Percentiles rank a stretch among this genome's conserved stretches.
These are phyloP conservation scores for Leccinum subrobustum DNA, from an alignment of 1,284 basidiomycete species.

Conservation along the genomic window DNA sequence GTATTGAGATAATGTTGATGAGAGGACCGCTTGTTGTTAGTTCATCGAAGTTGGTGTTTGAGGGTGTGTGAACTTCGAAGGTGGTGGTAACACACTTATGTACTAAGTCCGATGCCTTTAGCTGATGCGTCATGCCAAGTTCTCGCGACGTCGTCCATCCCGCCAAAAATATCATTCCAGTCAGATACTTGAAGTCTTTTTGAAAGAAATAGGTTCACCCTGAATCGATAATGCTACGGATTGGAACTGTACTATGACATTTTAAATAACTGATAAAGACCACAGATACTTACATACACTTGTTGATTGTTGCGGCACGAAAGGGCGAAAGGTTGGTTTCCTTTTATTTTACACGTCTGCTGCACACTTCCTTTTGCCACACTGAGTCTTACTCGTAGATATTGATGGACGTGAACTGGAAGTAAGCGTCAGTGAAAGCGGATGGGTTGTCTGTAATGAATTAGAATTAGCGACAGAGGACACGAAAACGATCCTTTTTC, in stretches of 20 bases:
- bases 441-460: constrained; percentile 39
- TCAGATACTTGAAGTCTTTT: background rate
- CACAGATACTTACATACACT: background rate
- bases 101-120: background rate
- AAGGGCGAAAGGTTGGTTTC: background rate
- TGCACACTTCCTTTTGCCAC: background rate
- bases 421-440: constrained; percentile 52
- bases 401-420: constrained; percentile 44
- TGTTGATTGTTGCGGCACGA: background rate
- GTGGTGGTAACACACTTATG: background rate
- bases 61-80: background rate
- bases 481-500: constrained; percentile 5
- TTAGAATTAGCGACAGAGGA: background rate
- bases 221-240: background rate
- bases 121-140: background rate
- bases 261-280: background rate
- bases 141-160: background rate
- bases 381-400: constrained; percentile 32
- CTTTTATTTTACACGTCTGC: background rate
- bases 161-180: background rate
- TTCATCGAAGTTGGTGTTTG: background rate
- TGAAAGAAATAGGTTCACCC: background rate
- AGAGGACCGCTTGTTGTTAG: background rate
- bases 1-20: background rate
- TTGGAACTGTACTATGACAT: background rate